Base-by-base conservation (phyloP, 129 eudicot genomes). In the Erigeron canadensis region DNA sequence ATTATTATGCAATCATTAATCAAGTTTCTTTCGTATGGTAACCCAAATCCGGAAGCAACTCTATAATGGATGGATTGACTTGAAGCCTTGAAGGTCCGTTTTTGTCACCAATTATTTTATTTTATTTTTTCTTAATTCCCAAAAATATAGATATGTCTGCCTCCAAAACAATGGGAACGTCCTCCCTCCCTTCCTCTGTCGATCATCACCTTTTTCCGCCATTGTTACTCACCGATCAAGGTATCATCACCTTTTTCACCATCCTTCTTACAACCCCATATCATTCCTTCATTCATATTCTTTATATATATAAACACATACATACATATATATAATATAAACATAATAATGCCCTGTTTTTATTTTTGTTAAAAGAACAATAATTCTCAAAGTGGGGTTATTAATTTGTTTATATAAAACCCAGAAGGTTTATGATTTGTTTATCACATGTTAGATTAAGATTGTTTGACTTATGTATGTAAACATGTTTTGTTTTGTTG, bases 111-210 rank as follows among this genome's bases (percentile, higher is more conserved):
- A 54, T 65, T 42, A 6, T 43, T 40, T 46, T 58, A 12, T 21
- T 6, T 10, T 16, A 10, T 11, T 11, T 48, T 48, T 48, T 50
- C 15, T 50, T 50, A 50, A 22, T 41, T 34, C 34, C 77, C 68
- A 77, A 63, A 71, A 54, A 71, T 78, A 71, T 78, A 67, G 54
- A 71, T 78, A 71, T 78, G 61, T 78, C 44, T 53, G 71, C 11
- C 72, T 63, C 77, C 77, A 70, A 53, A 58, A 78, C 63, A 63
- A 78, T 78, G 82, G 68, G 44, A 41, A 28, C 34, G 34, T 28
- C 34, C 34, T 3, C 34, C 34, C 34, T 28, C 34, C 34, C 34
- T 28, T 3, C 34, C 34, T 28, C 34, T 28, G 34, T 28, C 15
- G 9, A 15, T 50, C 56, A 50, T 50, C 67, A 64, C 67, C 76